Base-by-base conservation (phyloP, 1,284 basidiomycete genomes). In the Pseudomicrostroma phylloplanum region DNA sequence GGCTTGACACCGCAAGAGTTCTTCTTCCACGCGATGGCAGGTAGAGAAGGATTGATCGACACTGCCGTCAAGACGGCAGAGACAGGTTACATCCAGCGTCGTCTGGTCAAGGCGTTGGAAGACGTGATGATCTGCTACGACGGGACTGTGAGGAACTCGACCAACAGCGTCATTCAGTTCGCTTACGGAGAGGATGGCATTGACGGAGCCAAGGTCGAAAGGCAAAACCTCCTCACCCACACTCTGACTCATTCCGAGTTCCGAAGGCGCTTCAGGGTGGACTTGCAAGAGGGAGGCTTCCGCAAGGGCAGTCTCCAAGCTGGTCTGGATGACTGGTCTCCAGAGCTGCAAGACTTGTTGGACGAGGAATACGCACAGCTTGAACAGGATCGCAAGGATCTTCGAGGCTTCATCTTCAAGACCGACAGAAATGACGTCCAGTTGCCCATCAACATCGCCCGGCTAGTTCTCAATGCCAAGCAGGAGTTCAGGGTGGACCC, bases 1-100 rank as follows among this genome's bases (percentile, higher is more conserved):
- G 96, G 96, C 56, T 80, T 98, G 66, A 98, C 94, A 0, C 93
- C 96, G 0, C 93, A 97, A 73, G 96, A 98, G 79, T 99, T 93
- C 85, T 98, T 98, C 85, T 98, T 99, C 87, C 96, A 99, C 82
- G 96, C 96, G 61, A 98, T 98, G 96, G 94, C 94, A 74, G 96
- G 96, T 83, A 89, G 96, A 76, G 96, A 98, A 81, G 96, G 96
- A 85, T 82, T 98, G 59, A 97, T 98, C 74, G 96, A 98, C 85
- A 99, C 96, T 1, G 96, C 96, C 36, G 93, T 99, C 81, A 99
- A 99, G 83, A 98, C 96, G 7, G 96, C 96, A 56, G 96, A 99
- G 82, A 98, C 96, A 0, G 96, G 96, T 74, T 98, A 98, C 80
- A 98, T 98, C 73, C 96, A 98, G 80, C 90, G 94, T 76, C 90